These are phyloP conservation scores for Fragaria nilgerrensis DNA, from an alignment of 306 rosid genomes.

Conservation along the genomic window DNA sequence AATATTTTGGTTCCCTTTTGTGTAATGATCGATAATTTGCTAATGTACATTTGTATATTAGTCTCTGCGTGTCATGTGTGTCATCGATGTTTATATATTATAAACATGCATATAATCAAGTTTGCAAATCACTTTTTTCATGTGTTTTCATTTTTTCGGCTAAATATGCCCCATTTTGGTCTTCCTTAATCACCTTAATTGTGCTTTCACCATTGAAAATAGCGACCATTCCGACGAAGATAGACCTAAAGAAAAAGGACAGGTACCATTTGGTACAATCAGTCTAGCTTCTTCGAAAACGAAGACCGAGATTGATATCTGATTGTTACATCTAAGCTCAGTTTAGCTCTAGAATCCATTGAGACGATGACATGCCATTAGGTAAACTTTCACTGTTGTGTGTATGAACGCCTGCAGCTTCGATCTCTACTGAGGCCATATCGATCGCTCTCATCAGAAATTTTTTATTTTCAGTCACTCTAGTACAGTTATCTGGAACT, in stretches of 20 bases:
- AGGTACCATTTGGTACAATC: neutral
- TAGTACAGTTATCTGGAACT: neutral
- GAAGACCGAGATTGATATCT: neutral
- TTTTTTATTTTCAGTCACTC: neutral
- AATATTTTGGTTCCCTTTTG: too few species aligned
- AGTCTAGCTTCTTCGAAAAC: neutral
- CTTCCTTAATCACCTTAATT: too few species aligned
- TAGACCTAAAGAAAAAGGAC: neutral
- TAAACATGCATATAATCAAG: neutral
- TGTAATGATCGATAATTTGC: too few species aligned
- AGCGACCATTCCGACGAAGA: neutral
- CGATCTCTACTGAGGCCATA: neutral
- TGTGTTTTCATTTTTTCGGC: neutral
- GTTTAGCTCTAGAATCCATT: neutral
- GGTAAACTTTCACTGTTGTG: neutral
- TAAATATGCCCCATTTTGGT: too few species aligned
- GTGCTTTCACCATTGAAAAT: neutral
- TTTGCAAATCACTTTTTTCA: neutral
- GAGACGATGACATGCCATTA: neutral
- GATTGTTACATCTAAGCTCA: neutral
- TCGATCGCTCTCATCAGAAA: neutral
- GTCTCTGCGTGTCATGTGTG: too few species aligned
- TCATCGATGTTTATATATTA: too few species aligned
- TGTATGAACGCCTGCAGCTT: constrained; percentile 3
- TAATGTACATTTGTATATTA: too few species aligned